These are phyloP conservation scores for Cytospora piceae DNA, from an alignment of 2,329 filamentous ascomycete species.

Conservation along the genomic window DNA sequence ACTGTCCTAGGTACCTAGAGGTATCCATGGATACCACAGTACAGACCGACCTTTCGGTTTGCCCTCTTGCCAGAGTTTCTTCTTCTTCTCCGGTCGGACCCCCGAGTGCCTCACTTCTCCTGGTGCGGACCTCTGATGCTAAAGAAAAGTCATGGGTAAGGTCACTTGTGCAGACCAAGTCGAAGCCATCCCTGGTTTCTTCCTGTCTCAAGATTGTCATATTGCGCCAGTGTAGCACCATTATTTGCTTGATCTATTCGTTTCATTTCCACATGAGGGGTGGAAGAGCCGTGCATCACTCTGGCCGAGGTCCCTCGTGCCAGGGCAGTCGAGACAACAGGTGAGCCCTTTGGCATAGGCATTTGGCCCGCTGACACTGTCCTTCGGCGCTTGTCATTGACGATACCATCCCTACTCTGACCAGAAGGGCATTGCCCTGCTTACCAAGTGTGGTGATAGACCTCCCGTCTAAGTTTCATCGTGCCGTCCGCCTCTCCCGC, in stretches of 20 bases:
- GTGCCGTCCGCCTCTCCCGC: conserved; percentile 13
- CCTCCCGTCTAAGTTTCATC: conserved; percentile 17
- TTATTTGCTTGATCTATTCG: background rate
- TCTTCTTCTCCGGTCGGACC: background rate
- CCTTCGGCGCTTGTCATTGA: background rate
- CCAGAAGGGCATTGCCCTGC: background rate
- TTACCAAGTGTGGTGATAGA: conserved; percentile 4
- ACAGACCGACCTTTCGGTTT: background rate
- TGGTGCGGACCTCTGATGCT: background rate
- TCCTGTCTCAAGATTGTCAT: background rate
- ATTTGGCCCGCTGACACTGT: background rate
- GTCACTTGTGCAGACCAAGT: background rate
- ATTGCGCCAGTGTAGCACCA: background rate
- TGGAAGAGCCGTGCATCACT: background rate
- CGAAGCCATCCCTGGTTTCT: background rate
- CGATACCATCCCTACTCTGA: conserved; percentile 10
- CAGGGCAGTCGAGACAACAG: background rate
- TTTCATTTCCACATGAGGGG: background rate
- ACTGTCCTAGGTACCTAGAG: background rate
- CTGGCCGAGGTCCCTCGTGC: background rate
- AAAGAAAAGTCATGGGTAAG: background rate
- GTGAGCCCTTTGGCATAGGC: background rate
- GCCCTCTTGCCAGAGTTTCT: background rate
- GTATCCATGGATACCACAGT: background rate
- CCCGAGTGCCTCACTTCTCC: background rate